A percentile compares a stretch with the other conserved stretches of the same genome.
These are phyloP conservation scores for Acer saccharum DNA, from an alignment of 345 rosid genomes.

Conservation along the genomic window DNA sequence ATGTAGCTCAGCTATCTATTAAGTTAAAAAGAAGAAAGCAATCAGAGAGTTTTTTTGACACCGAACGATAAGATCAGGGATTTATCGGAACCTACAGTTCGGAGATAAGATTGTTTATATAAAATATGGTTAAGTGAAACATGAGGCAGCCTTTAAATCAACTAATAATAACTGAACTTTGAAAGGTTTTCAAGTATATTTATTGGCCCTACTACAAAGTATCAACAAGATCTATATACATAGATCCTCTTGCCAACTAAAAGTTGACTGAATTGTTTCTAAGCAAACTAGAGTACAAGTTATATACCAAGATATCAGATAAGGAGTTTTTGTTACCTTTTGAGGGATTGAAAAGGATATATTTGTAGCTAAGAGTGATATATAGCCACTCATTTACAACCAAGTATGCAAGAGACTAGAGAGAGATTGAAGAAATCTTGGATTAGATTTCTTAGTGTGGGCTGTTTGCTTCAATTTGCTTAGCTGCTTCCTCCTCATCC, in stretches of 20 bases:
- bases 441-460: conserved; percentile 44
- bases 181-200: no score
- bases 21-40: no score
- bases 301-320: conserved; percentile 6
- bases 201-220: not conserved
- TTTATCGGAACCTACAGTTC: no score
- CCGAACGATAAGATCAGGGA: no score
- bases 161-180: no score
- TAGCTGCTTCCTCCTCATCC: conserved; percentile 25
- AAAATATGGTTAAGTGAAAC: not conserved
- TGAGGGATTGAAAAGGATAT: not conserved
- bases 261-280: conserved; percentile 20
- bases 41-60: no score
- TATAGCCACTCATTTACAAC: conserved; percentile 31
- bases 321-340: not conserved
- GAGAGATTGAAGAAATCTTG: conserved; percentile 31
- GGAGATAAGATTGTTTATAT: no score
- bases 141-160: no score
- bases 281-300: not conserved
- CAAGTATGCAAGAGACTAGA: conserved; percentile 32
- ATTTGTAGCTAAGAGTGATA: conserved; percentile 7
- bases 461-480: conserved; percentile 17
- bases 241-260: conserved; percentile 19
- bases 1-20: not conserved
- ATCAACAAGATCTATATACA: conserved; percentile 4